phyloP scores from a whole-genome alignment of 306 rosid species.

The Gynostemma pentaphyllum region DNA sequence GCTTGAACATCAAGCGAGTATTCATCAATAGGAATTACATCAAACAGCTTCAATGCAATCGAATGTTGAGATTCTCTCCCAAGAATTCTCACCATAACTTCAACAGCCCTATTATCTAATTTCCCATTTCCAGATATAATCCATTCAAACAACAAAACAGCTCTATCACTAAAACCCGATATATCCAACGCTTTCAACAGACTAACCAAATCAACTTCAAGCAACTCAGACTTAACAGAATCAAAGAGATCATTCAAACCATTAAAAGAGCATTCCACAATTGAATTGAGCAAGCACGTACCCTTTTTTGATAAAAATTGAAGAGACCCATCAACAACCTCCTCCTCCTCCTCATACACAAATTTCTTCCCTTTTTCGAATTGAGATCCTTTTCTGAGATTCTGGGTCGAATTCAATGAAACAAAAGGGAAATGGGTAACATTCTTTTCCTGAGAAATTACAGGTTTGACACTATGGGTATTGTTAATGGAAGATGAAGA shows the following conservation, averaged over 20 bases:
- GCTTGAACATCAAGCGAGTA: slow-evolving; percentile 73
- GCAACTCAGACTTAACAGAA: slow-evolving; percentile 46
- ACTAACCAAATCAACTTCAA: slow-evolving; percentile 52
- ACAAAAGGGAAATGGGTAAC: slow-evolving; percentile 28
- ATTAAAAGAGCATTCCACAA: slow-evolving; percentile 43
- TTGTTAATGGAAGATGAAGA: slow-evolving; percentile 33
- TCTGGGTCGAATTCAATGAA: slow-evolving; percentile 21
- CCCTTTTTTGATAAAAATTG: slow-evolving; percentile 53
- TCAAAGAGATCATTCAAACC: slow-evolving; percentile 39
- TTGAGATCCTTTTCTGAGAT: not conserved
- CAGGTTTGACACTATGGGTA: slow-evolving; percentile 22
- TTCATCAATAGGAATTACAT: slow-evolving; percentile 58
- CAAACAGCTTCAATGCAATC: slow-evolving; percentile 65
- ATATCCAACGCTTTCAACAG: slow-evolving; percentile 66
- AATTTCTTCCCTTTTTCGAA: slow-evolving; percentile 13
- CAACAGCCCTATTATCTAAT: slow-evolving; percentile 54
- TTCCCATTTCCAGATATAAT: slow-evolving; percentile 33
- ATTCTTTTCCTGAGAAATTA: slow-evolving; percentile 18
- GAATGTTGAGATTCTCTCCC: slow-evolving; percentile 88
- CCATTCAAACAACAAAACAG: slow-evolving; percentile 78
- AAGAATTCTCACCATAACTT: slow-evolving; percentile 59
- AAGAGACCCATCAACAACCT: slow-evolving; percentile 21
- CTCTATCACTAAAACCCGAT: slow-evolving; percentile 71
- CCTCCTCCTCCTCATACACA: slow-evolving; percentile 14
- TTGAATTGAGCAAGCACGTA: slow-evolving; percentile 52